A percentile compares a stretch with the other conserved stretches of the same genome.
These are phyloP conservation scores for Coemansia sp. DNA, from an alignment of 192 early-diverging fungal species.

Conservation along the genomic window DNA sequence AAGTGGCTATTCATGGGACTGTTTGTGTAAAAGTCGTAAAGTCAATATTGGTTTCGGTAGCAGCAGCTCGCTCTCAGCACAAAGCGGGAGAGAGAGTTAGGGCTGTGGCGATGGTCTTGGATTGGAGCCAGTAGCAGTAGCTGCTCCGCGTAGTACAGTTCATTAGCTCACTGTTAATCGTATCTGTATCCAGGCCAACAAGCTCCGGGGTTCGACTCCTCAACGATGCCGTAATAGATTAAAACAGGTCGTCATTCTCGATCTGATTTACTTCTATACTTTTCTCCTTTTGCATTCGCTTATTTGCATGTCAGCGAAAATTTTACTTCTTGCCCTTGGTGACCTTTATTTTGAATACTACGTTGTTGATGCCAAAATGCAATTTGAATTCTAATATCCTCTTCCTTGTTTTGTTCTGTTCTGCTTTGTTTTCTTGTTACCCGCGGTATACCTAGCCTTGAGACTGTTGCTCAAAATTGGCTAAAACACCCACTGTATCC, in stretches of 20 bases:
- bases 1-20: no score
- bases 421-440: not conserved
- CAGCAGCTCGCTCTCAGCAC: not conserved
- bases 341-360: not conserved
- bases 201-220: constrained; percentile 41
- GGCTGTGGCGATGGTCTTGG: not conserved
- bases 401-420: no score
- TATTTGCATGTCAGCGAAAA: not conserved
- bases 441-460: not conserved
- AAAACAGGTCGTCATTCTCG: constrained; percentile 34
- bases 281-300: constrained; percentile 12
- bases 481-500: not conserved
- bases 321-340: not conserved
- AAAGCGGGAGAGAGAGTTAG: not conserved
- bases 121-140: no score
- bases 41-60: not conserved
- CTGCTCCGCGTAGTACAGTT: not conserved
- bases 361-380: not conserved
- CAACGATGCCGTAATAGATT: constrained; percentile 44
- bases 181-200: not conserved
- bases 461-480: not conserved
- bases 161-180: no score
- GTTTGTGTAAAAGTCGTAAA: no score
- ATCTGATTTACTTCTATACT: constrained; percentile 41
- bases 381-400: not conserved